Conservation (phyloP, 1,284 basidiomycete species). For the Moesziomyces parantarcticus region DNA sequence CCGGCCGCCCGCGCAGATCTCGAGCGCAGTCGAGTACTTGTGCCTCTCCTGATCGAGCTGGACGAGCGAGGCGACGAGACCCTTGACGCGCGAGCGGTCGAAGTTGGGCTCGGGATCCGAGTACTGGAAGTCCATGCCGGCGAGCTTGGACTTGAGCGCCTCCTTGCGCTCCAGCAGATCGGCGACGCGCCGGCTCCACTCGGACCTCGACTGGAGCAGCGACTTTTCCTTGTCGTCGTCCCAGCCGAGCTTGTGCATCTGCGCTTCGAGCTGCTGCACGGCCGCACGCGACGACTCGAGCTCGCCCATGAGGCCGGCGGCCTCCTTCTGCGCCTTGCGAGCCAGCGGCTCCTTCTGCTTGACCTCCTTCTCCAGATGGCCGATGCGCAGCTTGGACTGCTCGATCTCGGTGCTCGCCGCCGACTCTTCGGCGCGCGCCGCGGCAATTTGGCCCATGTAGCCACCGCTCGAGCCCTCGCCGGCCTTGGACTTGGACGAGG, state of each 20-base stretch:
- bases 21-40: slow-evolving; percentile 86
- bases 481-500: slow-evolving; percentile 71
- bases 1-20: slow-evolving; percentile 89
- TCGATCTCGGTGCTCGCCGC: slow-evolving; percentile 86
- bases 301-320: slow-evolving; percentile 77
- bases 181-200: slow-evolving; percentile 74
- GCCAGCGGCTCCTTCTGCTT: slow-evolving; percentile 81
- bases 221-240: slow-evolving; percentile 79
- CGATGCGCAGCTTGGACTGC: slow-evolving; percentile 82
- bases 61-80: slow-evolving; percentile 76
- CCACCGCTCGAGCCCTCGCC: slow-evolving; percentile 78
- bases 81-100: slow-evolving; percentile 87
- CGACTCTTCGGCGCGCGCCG: slow-evolving; percentile 81
- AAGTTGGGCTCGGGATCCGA: slow-evolving; percentile 81
- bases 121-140: slow-evolving; percentile 86
- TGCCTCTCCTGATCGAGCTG: slow-evolving; percentile 75
- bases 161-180: slow-evolving; percentile 79
- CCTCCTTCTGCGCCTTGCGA: slow-evolving; percentile 86
- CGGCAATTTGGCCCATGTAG: slow-evolving; percentile 94
- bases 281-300: slow-evolving; percentile 61
- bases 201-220: slow-evolving; percentile 74
- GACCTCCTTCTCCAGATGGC: slow-evolving; percentile 83
- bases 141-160: slow-evolving; percentile 76
- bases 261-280: slow-evolving; percentile 72
- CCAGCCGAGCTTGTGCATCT: slow-evolving; percentile 76